Evolutionary conservation across 169 alveolate genomes (phyloP), one percentile per base, ranked within the genome.

Genomic region (Hepatocystis sp.): DNA sequence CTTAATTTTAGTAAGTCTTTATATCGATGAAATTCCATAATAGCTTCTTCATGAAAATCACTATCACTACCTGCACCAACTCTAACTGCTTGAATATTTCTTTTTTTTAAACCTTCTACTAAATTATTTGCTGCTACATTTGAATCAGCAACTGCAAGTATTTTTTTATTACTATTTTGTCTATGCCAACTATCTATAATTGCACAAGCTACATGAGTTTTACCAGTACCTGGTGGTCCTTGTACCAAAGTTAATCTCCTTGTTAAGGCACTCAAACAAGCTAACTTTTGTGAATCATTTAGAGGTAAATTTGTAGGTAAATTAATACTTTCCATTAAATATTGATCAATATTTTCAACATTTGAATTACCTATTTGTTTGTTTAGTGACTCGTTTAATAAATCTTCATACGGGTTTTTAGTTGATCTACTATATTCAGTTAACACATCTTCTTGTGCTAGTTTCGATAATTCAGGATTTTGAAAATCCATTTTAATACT

Each of bases 141-240:
- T 17, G 95, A 88, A 44, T 91, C 95, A 19, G 96, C 95, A 17
- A 91, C 95, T 0, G 94, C 96, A 49, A 93, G 49, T 17, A 93
- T 88, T 52, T 92, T 89, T 53, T 81, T 92, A 34, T 63, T 65
- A 21, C 93, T 67, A 27, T 85, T 64, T 25, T 56, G 66, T 47
- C 88, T 30, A 8, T 61, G 64, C 94, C 93, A 91, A 58, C 93
- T 84, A 63, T 91, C 94, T 17, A 93, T 88, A 30, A 91, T 91
- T 0, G 96, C 95, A 67, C 95, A 91, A 0, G 96, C 95, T 1
- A 91, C 93, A 56, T 92, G 95, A 3, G 96, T 93, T 66, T 93
- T 93, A 17, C 96, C 96, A 5, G 96, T 93, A n/a, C 96, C 96
- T 30, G 96, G 96, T 4, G 96, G 96, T 2, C 96, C 95, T 76